Conservation (phyloP, 2,329 filamentous ascomycete genomes). For the Colletotrichum tropicicola region DNA sequence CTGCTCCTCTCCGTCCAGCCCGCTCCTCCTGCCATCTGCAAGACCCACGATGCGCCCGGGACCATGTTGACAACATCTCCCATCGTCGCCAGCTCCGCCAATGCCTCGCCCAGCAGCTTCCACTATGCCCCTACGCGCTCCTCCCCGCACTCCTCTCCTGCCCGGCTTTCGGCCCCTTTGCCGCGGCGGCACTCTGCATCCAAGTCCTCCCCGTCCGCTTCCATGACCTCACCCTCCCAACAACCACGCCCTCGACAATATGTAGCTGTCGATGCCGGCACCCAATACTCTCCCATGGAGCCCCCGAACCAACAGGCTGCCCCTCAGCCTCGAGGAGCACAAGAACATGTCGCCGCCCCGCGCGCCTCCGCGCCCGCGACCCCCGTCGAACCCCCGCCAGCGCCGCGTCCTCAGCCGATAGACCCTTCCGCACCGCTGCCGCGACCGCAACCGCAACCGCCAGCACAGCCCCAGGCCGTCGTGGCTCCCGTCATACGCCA, state of each 20-base stretch:
- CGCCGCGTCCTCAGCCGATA: slow-evolving; percentile 31
- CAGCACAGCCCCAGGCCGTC: slow-evolving; percentile 15
- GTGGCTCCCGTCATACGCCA: slow-evolving; percentile 14
- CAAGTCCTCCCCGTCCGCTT: slow-evolving; percentile 41
- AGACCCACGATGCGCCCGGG: slow-evolving; percentile 54
- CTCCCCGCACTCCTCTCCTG: slow-evolving; percentile 50
- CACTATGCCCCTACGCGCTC: slow-evolving; percentile 58
- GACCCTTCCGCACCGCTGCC: slow-evolving; percentile 22
- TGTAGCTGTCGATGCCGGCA: slow-evolving; percentile 57
- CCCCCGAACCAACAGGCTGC: slow-evolving; percentile 31
- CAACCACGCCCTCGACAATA: slow-evolving; percentile 46
- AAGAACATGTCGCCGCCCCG: slow-evolving; percentile 35
- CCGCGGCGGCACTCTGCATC: slow-evolving; percentile 48
- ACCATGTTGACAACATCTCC: slow-evolving; percentile 70
- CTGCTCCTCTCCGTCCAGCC: slow-evolving; percentile 2
- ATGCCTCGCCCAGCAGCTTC: slow-evolving; percentile 59
- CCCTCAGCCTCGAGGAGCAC: neutral
- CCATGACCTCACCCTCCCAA: slow-evolving; percentile 38
- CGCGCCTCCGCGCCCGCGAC: slow-evolving; percentile 35
- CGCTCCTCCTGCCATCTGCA: neutral
- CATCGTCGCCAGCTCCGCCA: slow-evolving; percentile 58
- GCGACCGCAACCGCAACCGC: slow-evolving; percentile 25
- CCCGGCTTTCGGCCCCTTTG: slow-evolving; percentile 50
- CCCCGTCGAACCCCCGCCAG: slow-evolving; percentile 33
- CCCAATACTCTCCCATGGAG: slow-evolving; percentile 60